Evolutionary conservation across 208 protist species (phyloP).

Genomic region (Trypanosoma vivax): DNA sequence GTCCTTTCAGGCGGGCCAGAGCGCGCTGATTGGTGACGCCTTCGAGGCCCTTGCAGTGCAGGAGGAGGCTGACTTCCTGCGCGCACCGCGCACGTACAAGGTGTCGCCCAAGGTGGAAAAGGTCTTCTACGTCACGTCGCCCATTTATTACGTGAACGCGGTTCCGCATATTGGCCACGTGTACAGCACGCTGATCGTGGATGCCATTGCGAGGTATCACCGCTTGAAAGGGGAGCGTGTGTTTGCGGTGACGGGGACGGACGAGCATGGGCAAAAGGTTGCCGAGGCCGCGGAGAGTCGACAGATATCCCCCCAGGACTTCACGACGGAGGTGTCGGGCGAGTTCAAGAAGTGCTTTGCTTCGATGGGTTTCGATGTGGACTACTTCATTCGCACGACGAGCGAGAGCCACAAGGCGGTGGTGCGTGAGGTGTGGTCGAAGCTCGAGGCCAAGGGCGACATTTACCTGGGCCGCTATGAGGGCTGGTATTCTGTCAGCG

Average conservation of each 20-base stretch:
- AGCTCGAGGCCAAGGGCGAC: slow-evolving; percentile 82
- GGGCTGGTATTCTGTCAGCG: slow-evolving; percentile 98
- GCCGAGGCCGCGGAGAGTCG: slow-evolving; percentile 79
- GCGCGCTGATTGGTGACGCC: slow-evolving; percentile 47
- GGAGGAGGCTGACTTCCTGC: slow-evolving; percentile 77
- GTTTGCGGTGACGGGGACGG: slow-evolving; percentile 95
- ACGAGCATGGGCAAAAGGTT: slow-evolving; percentile 99
- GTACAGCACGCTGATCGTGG: slow-evolving; percentile 84
- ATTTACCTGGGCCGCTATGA: slow-evolving; percentile 97
- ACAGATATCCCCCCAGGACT: slow-evolving; percentile 76
- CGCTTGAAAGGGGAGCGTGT: slow-evolving; percentile 76
- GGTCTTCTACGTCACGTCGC: slow-evolving; percentile 82
- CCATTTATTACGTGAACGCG: slow-evolving; percentile 91
- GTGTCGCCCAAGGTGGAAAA: slow-evolving; percentile 59
- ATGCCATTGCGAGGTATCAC: slow-evolving; percentile 86
- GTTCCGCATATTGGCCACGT: slow-evolving; percentile 90
- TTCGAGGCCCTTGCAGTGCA: slow-evolving; percentile 72
- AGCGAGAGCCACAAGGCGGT: slow-evolving; percentile 74
- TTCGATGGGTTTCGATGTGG: slow-evolving; percentile 82
- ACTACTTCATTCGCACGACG: slow-evolving; percentile 97
- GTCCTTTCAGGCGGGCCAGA: slow-evolving; percentile 36
- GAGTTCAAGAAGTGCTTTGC: slow-evolving; percentile 89
- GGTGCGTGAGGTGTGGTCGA: slow-evolving; percentile 85
- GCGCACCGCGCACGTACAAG: slow-evolving; percentile 60
- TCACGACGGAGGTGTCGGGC: slow-evolving; percentile 85